Evolutionary conservation across 208 protist genomes (phyloP).

Genomic region (Phytomonas francai): DNA sequence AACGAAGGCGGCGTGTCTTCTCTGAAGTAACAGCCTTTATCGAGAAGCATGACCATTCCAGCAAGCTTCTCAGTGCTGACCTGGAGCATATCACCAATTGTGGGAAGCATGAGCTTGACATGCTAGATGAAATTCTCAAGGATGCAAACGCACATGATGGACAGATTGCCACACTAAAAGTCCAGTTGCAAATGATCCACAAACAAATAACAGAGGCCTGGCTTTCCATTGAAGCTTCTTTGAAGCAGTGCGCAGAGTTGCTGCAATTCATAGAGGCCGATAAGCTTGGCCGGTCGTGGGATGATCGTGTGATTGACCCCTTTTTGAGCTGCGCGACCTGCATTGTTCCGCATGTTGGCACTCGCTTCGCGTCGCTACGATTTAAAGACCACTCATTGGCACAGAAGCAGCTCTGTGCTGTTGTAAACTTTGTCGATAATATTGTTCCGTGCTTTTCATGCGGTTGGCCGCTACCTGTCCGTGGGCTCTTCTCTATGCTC

Average conservation of each 20-base stretch:
- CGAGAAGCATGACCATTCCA: conserved; percentile 11
- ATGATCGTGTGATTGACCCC: conserved; percentile 30
- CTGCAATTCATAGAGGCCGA: conserved; percentile 42
- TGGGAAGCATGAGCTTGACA: conserved; percentile 25
- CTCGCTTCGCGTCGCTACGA: conserved; percentile 47
- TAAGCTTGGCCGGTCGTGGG: conserved; percentile 58
- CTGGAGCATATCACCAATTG: conserved; percentile 30
- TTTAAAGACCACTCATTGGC: conserved; percentile 43
- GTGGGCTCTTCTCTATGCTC: conserved; percentile 53
- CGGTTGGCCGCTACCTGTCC: conserved; percentile 59
- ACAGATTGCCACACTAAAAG: conserved; percentile 27
- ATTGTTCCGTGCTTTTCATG: conserved; percentile 41
- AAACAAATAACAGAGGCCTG: conserved; percentile 42
- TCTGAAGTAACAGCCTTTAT: conserved; percentile 17
- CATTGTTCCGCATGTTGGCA: conserved; percentile 28
- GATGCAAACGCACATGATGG: conserved; percentile 49
- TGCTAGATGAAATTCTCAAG: conserved; percentile 36
- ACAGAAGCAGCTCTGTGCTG: conserved; percentile 65
- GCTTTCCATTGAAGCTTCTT: conserved; percentile 26
- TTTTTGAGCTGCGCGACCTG: conserved; percentile 31
- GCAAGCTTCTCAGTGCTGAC: conserved; percentile 23
- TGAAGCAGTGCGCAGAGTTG: conserved; percentile 24
- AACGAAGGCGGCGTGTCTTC: conserved; percentile 17
- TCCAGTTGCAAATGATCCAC: conserved; percentile 34
- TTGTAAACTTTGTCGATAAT: conserved; percentile 50